Conservation (phyloP, 805 yeast genomes). For the Ogataea trehaloabstinens region DNA sequence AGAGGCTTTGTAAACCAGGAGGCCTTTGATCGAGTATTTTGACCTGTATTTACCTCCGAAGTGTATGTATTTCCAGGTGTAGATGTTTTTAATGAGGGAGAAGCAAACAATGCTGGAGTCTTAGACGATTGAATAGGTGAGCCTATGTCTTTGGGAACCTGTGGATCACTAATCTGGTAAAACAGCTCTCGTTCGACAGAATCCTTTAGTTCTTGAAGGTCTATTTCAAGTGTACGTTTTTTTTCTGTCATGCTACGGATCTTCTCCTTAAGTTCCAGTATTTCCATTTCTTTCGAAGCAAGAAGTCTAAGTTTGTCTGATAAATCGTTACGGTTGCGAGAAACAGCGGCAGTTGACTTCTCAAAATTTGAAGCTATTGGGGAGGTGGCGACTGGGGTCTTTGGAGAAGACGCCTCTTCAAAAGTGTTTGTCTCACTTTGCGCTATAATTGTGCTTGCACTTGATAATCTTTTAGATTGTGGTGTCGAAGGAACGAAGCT, state of each 20-base stretch:
- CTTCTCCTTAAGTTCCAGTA: constrained; percentile 60
- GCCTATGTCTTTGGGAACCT: not conserved
- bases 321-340: constrained; percentile 32
- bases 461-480: constrained; percentile 1
- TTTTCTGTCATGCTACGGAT: constrained; percentile 42
- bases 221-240: constrained; percentile 44
- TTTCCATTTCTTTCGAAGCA: constrained; percentile 67
- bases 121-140: constrained; percentile 3
- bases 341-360: not conserved
- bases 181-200: constrained; percentile 46
- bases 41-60: constrained; percentile 3
- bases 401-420: constrained; percentile 3
- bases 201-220: constrained; percentile 49
- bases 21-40: constrained; percentile 24
- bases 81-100: constrained; percentile 21
- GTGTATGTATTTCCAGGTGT: constrained; percentile 10
- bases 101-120: constrained; percentile 14
- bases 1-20: constrained; percentile 50
- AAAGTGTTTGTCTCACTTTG: not conserved
- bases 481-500: not conserved
- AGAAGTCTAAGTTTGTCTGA: constrained; percentile 56
- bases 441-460: not conserved
- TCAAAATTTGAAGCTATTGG: not conserved
- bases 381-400: constrained; percentile 4
- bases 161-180: constrained; percentile 33